A percentile compares a stretch with the other conserved stretches of the same genome.
These are phyloP conservation scores for Symbiodinium pilosum DNA, from an alignment of 73 alveolate species.

Conservation along the genomic window DNA sequence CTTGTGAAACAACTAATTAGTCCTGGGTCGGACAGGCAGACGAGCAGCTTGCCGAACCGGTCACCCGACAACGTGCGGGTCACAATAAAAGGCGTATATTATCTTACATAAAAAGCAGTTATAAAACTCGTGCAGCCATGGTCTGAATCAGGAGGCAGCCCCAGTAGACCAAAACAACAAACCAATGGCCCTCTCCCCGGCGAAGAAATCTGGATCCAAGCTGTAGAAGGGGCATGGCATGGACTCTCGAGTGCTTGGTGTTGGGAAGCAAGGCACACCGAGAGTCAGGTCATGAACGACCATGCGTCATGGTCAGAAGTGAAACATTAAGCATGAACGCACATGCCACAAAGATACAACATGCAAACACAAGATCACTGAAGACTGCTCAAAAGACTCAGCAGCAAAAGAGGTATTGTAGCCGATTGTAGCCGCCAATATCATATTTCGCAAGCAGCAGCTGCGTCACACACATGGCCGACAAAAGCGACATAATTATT, in stretches of 20 bases:
- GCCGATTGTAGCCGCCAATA: too few species aligned
- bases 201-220: not conserved
- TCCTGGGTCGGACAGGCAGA: not conserved
- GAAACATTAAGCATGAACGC: too few species aligned
- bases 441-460: too few species aligned
- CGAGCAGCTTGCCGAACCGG: not conserved
- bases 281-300: too few species aligned
- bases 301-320: too few species aligned
- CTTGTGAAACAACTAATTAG: too few species aligned
- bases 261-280: not conserved
- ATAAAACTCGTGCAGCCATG: constrained; percentile 3
- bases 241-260: not conserved
- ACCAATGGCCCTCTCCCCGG: not conserved
- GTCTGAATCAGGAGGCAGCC: constrained; percentile 12
- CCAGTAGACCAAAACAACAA: not conserved
- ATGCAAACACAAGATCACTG: too few species aligned
- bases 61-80: not conserved
- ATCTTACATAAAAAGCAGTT: not conserved
- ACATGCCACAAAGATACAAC: too few species aligned
- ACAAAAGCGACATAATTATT: too few species aligned
- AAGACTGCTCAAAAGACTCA: too few species aligned
- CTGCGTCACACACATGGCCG: too few species aligned
- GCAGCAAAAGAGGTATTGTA: too few species aligned
- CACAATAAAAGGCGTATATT: not conserved
- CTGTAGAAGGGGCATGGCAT: not conserved